Evolutionary conservation across 805 yeast species (phyloP).

Genomic region (Cyberlindnera nakhonratchasimensis): DNA sequence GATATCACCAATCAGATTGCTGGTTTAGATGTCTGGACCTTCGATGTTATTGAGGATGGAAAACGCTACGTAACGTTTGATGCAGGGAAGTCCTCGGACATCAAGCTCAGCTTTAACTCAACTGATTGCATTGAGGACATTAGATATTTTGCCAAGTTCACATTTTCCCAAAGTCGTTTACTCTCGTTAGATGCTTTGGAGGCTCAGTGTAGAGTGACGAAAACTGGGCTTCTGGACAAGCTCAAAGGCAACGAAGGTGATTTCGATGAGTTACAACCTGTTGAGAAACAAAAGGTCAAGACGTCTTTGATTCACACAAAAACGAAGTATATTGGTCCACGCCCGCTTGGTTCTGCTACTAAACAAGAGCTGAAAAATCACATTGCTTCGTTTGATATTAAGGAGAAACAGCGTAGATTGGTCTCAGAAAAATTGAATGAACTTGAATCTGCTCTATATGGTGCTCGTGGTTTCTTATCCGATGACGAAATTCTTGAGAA

Average conservation of each 20-base stretch:
- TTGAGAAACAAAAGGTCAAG: slow-evolving; percentile 22
- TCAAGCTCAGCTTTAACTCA: slow-evolving; percentile 27
- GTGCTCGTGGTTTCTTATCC: slow-evolving; percentile 56
- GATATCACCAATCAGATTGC: slow-evolving; percentile 33
- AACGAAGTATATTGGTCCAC: slow-evolving; percentile 37
- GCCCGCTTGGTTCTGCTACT: slow-evolving; percentile 46
- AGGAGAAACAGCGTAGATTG: slow-evolving; percentile 52
- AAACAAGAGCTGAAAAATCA: slow-evolving; percentile 45
- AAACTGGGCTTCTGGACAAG: slow-evolving; percentile 19
- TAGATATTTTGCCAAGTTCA: slow-evolving; percentile 39
- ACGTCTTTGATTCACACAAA: slow-evolving; percentile 26
- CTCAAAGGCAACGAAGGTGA: slow-evolving; percentile 7
- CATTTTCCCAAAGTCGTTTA: slow-evolving; percentile 46
- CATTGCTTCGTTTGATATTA: slow-evolving; percentile 47
- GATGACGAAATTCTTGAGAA: slow-evolving; percentile 44
- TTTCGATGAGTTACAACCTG: slow-evolving; percentile 16
- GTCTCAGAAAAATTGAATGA: slow-evolving; percentile 60
- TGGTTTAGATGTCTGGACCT: slow-evolving; percentile 29
- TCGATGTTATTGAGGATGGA: slow-evolving; percentile 35
- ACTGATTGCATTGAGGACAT: slow-evolving; percentile 38
- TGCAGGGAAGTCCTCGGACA: slow-evolving; percentile 11
- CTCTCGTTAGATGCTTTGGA: slow-evolving; percentile 44
- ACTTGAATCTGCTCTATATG: slow-evolving; percentile 72
- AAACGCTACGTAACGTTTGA: slow-evolving; percentile 26
- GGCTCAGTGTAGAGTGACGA: slow-evolving; percentile 38